A percentile compares a stretch with the other conserved stretches of the same genome.
phyloP scores from a whole-genome alignment of 805 yeast species.

The Candida pseudoglaebosa region DNA sequence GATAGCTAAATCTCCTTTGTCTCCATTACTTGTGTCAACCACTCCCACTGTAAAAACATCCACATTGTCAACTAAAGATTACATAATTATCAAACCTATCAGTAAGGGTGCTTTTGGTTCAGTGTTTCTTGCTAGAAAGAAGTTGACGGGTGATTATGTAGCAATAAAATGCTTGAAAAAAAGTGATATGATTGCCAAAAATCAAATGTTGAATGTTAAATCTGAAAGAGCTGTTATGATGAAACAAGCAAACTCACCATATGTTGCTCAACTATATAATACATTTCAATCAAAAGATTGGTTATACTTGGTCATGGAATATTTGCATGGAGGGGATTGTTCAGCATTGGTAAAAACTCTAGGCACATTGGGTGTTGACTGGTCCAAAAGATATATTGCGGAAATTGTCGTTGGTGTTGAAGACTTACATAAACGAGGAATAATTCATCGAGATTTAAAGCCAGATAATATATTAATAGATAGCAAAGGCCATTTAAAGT shows the following conservation, averaged over 20 bases:
- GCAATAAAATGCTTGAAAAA: constrained; percentile 91
- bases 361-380: constrained; percentile 78
- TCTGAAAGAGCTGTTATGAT: constrained; percentile 97
- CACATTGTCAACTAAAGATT: constrained; percentile 71
- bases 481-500: constrained; percentile 78
- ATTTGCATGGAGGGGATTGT: constrained; percentile 92
- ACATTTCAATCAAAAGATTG: constrained; percentile 88
- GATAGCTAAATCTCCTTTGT: constrained; percentile 57
- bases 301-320: constrained; percentile 93
- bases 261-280: constrained; percentile 83
- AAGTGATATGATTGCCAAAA: constrained; percentile 94
- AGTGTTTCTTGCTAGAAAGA: constrained; percentile 80
- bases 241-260: constrained; percentile 91
- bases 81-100: constrained; percentile 86
- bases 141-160: constrained; percentile 87
- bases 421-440: constrained; percentile 82
- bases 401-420: constrained; percentile 89
- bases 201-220: constrained; percentile 90
- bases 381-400: constrained; percentile 83
- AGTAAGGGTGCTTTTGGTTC: constrained; percentile 98
- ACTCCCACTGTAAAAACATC: constrained; percentile 50
- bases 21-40: constrained; percentile 73
- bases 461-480: constrained; percentile 93
- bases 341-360: constrained; percentile 79
- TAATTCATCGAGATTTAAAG: constrained; percentile 91